A percentile compares a stretch with the other conserved stretches of the same genome.
Conservation (phyloP, 495 filamentous ascomycete genomes). For the Lophiotrema nucula region DNA sequence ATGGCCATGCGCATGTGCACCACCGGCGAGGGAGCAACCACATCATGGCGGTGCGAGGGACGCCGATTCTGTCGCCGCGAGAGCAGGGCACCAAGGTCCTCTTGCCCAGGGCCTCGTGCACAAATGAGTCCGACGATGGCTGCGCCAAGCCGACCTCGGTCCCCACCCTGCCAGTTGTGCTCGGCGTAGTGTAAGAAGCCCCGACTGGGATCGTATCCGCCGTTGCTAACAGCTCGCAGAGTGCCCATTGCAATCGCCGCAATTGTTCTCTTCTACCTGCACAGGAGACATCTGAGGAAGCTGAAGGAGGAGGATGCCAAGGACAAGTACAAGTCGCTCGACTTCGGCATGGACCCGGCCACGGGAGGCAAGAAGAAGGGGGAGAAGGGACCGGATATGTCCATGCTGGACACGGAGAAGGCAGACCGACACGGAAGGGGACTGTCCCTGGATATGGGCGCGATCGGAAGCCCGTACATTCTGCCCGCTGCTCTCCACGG, state of each 20-base stretch:
- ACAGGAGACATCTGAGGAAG: conserved; percentile 71
- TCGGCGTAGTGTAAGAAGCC: conserved; percentile 76
- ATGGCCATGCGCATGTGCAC: conserved; percentile 11
- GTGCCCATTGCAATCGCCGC: conserved; percentile 72
- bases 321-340: conserved; percentile 88
- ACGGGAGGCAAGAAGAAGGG: conserved; percentile 49
- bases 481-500: conserved; percentile 75
- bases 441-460: conserved; percentile 79
- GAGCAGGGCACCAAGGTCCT: conserved; percentile 21
- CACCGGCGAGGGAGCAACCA: conserved; percentile 7
- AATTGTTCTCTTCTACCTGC: conserved; percentile 69
- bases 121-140: conserved; percentile 23
- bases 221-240: conserved; percentile 47
- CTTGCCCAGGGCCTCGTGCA: conserved; percentile 27
- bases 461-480: conserved; percentile 75
- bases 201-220: neutral
- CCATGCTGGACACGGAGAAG: conserved; percentile 48
- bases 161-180: conserved; percentile 71
- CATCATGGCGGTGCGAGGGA: neutral
- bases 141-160: conserved; percentile 41
- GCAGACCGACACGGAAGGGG: conserved; percentile 61
- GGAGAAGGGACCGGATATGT: conserved; percentile 47
- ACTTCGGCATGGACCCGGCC: conserved; percentile 70
- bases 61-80: conserved; percentile 14
- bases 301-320: conserved; percentile 75